Base-by-base conservation (phyloP, 192 early-diverging fungal genomes). In the Linnemannia elongata region DNA sequence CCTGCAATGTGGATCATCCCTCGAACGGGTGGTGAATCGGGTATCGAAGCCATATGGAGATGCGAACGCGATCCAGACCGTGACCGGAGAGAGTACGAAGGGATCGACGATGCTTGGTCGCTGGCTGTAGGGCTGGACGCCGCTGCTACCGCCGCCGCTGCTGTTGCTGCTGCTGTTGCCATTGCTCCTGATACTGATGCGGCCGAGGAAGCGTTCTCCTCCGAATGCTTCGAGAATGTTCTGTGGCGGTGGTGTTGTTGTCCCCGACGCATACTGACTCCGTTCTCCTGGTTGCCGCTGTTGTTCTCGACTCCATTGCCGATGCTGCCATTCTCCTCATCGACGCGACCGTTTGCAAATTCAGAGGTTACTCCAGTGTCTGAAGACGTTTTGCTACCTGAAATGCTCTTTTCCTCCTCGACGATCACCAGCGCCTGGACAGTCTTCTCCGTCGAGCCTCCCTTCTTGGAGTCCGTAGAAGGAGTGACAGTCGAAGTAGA, bases 21-120 rank as follows among this genome's bases (percentile, higher is more conserved):
- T 2, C 84, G 69, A 0, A 81, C 85, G 17, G 85, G 85, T 0
- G 85, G 85, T 33, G 85, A 87, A 70, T 87, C 85, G 3, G 85
- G 85, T 20, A 79, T 86, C 20, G 84, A 81, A 6, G 70, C 75
- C 10, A 86, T 33, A 47, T 77, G 18, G n/a, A 27, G 36, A 18
- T 78, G 78, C 30, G 73, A 72, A 15, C 78, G 47, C 12, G 83
- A 86, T 57, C 83, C 83, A 33, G 83, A 81, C 1, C 45, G 69
- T 12, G 84, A 86, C 12, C 84, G 78, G 36, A 77, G 35, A 18
- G 75, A 44, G 38, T 86, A 76, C 0, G 84, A 77, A 3, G 74
- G 84, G 4, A 81, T 44, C 4, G 79, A 80, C 17, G 71, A 66
- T 0, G 73, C n/a, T 42, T 54, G 73, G 7, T 74, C 73, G 15